Percentiles rank a stretch among this genome's conserved stretches.
Evolutionary conservation across 1,284 basidiomycete species (phyloP).

Genomic region (Microbotryum silenes-acaulis): DNA sequence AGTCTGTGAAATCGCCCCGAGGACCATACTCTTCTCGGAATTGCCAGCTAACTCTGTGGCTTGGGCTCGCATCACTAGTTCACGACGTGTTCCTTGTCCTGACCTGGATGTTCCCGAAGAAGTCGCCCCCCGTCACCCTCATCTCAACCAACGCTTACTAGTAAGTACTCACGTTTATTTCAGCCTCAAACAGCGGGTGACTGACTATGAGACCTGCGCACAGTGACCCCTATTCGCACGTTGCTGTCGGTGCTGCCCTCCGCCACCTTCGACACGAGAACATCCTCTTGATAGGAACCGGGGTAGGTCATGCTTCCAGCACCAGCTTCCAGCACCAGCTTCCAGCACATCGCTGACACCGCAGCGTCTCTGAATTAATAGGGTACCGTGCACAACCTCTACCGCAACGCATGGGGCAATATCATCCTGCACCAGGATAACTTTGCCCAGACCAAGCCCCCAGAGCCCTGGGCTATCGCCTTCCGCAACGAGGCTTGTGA

Average conservation of each 20-base stretch:
- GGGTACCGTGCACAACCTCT: conserved; percentile 34
- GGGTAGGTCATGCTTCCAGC: conserved; percentile 4
- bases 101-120: conserved; percentile 33
- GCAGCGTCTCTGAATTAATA: background rate
- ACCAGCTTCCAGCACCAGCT: background rate
- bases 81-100: conserved; percentile 34
- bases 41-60: background rate
- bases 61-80: conserved; percentile 8
- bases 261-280: conserved; percentile 28
- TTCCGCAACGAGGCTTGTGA: conserved; percentile 33
- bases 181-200: too few relatives aligned
- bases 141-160: conserved; percentile 32
- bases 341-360: background rate
- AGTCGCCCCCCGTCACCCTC: conserved; percentile 28
- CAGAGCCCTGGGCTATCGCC: conserved; percentile 34
- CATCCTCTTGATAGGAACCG: conserved; percentile 32
- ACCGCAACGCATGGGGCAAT: conserved; percentile 31
- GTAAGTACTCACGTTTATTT: background rate
- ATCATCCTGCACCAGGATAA: conserved; percentile 33
- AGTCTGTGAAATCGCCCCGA: background rate
- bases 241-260: conserved; percentile 29
- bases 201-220: background rate
- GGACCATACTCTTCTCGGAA: background rate
- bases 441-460: conserved; percentile 31
- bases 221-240: conserved; percentile 22